Evolutionary conservation across 129 eudicot species (phyloP).

Genomic region (Helianthus annuus): HanXRQr2.0-SUNRISE NC_035444.2:111190245-111190744

Average conservation of each 20-base stretch:
- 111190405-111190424: constrained; percentile 70
- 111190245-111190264: constrained; percentile 60
- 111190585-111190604: background rate
- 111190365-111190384: constrained; percentile 50
- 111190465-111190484: constrained; percentile 83
- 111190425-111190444: constrained; percentile 69
- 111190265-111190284: constrained; percentile 71
- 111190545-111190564: constrained; percentile 13
- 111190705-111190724: too few relatives aligned
- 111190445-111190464: constrained; percentile 72
- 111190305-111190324: constrained; percentile 61
- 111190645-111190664: too few relatives aligned
- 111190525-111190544: constrained; percentile 9
- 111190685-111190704: too few relatives aligned
- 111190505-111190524: background rate
- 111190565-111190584: background rate
- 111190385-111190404: constrained; percentile 67
- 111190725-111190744: too few relatives aligned
- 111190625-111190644: too few relatives aligned
- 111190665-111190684: too few relatives aligned
- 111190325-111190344: constrained; percentile 46
- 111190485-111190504: constrained; percentile 59
- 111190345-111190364: constrained; percentile 53
- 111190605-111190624: too few relatives aligned
- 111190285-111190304: constrained; percentile 73